phyloP scores from a whole-genome alignment of 345 rosid species.

The Litchi chinensis region DNA sequence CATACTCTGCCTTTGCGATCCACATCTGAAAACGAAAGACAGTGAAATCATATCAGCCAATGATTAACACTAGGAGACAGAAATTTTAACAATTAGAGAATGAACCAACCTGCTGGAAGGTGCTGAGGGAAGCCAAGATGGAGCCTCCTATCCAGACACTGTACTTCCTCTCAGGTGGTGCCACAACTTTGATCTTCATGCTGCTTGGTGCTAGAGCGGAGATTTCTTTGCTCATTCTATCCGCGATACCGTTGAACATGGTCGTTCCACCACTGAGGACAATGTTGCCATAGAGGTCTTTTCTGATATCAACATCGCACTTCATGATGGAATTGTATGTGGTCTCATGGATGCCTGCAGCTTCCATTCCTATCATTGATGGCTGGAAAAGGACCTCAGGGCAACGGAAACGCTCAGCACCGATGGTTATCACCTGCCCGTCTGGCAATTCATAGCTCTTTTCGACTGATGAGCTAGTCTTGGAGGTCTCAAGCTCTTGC shows the following conservation, averaged over 20 bases:
- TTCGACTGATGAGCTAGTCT: slow-evolving; percentile 82
- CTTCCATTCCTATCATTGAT: slow-evolving; percentile 95
- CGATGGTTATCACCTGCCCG: slow-evolving; percentile 91
- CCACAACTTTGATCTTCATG: slow-evolving; percentile 96
- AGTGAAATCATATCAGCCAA: not conserved
- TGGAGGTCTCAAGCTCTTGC: slow-evolving; percentile 90
- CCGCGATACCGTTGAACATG: slow-evolving; percentile 89
- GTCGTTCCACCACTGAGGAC: slow-evolving; percentile 96
- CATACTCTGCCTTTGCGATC: slow-evolving; percentile 94
- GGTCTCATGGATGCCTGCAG: slow-evolving; percentile 90
- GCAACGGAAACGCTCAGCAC: slow-evolving; percentile 90
- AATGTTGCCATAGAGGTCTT: slow-evolving; percentile 86
- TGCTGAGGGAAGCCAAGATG: slow-evolving; percentile 90
- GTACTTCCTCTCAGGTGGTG: slow-evolving; percentile 91
- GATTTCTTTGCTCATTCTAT: slow-evolving; percentile 95
- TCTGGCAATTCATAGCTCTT: slow-evolving; percentile 88
- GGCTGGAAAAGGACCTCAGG: slow-evolving; percentile 98
- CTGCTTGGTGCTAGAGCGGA: slow-evolving; percentile 92
- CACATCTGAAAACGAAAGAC: slow-evolving; percentile 65
- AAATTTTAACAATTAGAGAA: not conserved
- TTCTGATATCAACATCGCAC: slow-evolving; percentile 89
- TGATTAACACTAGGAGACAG: not conserved
- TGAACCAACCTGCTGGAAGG: slow-evolving; percentile 84
- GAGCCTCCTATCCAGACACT: slow-evolving; percentile 97
- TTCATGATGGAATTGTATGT: slow-evolving; percentile 94